phyloP scores from a whole-genome alignment of 306 rosid genomes.

The Vigna mungo region DNA sequence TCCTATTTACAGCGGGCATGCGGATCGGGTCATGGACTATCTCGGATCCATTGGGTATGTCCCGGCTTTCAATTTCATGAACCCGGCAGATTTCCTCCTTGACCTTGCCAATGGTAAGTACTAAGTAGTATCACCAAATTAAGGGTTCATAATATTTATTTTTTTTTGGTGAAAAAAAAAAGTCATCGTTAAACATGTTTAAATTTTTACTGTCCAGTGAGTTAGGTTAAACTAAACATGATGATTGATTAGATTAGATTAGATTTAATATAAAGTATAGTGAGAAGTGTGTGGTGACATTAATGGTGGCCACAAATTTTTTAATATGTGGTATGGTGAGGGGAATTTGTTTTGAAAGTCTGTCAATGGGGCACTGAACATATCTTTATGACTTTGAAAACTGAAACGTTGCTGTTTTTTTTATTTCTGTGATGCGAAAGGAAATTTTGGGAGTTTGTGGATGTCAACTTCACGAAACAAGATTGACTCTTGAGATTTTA shows the following conservation, averaged over 20 bases:
- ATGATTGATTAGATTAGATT: not conserved
- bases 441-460: constrained; percentile 38
- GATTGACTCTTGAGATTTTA: constrained; percentile 35
- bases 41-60: constrained; percentile 64
- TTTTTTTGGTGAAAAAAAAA: not conserved
- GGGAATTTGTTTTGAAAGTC: not conserved
- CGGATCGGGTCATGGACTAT: constrained; percentile 78
- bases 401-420: not conserved
- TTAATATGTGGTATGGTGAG: not conserved
- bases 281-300: not conserved
- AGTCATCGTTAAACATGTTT: not conserved
- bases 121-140: not conserved
- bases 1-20: constrained; percentile 67
- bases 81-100: constrained; percentile 88
- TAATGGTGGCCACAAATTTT: not conserved
- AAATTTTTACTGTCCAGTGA: too few relatives aligned
- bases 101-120: constrained; percentile 89
- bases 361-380: constrained; percentile 16
- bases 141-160: not conserved
- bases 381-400: not conserved
- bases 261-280: not conserved
- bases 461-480: constrained; percentile 45
- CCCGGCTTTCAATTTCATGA: constrained; percentile 70
- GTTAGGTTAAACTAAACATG: not conserved
- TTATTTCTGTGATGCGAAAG: not conserved